Percentiles rank a stretch among this genome's conserved stretches.
These are phyloP conservation scores for Antrodiella citrinella DNA, from an alignment of 768 basidiomycete genomes.

Conservation along the genomic window DNA sequence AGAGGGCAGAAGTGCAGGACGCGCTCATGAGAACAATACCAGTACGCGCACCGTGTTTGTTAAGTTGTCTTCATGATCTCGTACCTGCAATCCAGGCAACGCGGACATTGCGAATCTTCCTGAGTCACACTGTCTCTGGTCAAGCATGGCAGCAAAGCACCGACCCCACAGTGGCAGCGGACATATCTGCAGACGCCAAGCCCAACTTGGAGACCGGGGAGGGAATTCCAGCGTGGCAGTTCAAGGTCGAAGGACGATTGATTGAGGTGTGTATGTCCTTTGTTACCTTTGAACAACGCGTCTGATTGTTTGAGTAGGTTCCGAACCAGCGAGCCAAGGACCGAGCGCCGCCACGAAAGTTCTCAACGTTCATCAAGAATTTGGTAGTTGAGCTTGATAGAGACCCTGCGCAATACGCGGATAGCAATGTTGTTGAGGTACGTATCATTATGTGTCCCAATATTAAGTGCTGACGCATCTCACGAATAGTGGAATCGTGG, in stretches of 20 bases:
- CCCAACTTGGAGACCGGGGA: conserved; percentile 76
- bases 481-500: too few relatives aligned
- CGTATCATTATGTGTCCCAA: too few relatives aligned
- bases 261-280: conserved; percentile 50
- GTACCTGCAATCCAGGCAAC: conserved; percentile 53
- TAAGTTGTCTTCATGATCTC: conserved; percentile 7
- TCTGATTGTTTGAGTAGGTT: conserved; percentile 29
- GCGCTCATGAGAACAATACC: conserved; percentile 67
- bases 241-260: conserved; percentile 82
- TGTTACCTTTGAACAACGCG: not conserved
- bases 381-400: conserved; percentile 85
- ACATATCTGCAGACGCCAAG: conserved; percentile 27
- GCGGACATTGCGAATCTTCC: conserved; percentile 75
- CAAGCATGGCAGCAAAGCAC: conserved; percentile 76
- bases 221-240: conserved; percentile 82
- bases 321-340: conserved; percentile 59
- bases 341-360: conserved; percentile 59
- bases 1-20: conserved; percentile 86
- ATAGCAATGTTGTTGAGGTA: conserved; percentile 88
- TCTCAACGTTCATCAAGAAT: conserved; percentile 77
- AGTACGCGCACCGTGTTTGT: conserved; percentile 2
- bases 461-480: conserved; percentile 45
- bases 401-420: conserved; percentile 71
- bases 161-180: conserved; percentile 9
- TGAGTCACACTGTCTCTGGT: conserved; percentile 81